These are phyloP conservation scores for Penicillium sp. DNA, from an alignment of 2,329 filamentous ascomycete genomes.

Conservation along the genomic window DNA sequence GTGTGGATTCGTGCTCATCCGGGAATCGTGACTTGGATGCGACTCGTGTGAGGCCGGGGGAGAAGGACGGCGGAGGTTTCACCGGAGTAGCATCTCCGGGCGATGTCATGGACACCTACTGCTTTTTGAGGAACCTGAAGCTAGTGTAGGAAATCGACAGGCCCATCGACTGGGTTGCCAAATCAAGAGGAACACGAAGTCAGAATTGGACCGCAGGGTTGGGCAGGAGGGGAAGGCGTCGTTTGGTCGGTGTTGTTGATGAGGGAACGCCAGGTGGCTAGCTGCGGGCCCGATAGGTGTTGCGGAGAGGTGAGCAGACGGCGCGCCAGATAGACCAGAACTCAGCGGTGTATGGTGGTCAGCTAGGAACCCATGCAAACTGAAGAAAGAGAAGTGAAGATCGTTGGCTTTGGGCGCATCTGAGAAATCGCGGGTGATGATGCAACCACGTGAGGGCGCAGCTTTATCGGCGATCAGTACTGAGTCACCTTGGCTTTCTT, in stretches of 20 bases:
- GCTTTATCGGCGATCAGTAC: slow-evolving; percentile 22
- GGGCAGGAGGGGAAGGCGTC: slow-evolving; percentile 8
- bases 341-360: too few relatives aligned
- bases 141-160: slow-evolving; percentile 22
- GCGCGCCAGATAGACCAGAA: too few relatives aligned
- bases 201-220: neutral
- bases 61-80: slow-evolving; percentile 67
- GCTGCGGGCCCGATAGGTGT: slow-evolving; percentile 13
- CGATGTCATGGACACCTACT: slow-evolving; percentile 63
- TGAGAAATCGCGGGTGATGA: slow-evolving; percentile 16
- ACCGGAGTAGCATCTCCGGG: slow-evolving; percentile 62
- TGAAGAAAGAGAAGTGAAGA: slow-evolving; percentile 6
- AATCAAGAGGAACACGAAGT: neutral
- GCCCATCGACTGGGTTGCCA: slow-evolving; percentile 29
- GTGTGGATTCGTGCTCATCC: slow-evolving; percentile 51
- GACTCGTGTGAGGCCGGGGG: slow-evolving; percentile 60
- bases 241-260: slow-evolving; percentile 16
- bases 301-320: neutral
- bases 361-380: slow-evolving; percentile 1
- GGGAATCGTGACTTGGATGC: slow-evolving; percentile 60
- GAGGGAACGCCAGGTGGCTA: slow-evolving; percentile 17
- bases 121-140: slow-evolving; percentile 23
- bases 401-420: slow-evolving; percentile 6
- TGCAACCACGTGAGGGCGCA: slow-evolving; percentile 26
- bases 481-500: slow-evolving; percentile 12